phyloP scores from a whole-genome alignment of 1,284 basidiomycete species.

The Cryptococcus neoformans region DNA sequence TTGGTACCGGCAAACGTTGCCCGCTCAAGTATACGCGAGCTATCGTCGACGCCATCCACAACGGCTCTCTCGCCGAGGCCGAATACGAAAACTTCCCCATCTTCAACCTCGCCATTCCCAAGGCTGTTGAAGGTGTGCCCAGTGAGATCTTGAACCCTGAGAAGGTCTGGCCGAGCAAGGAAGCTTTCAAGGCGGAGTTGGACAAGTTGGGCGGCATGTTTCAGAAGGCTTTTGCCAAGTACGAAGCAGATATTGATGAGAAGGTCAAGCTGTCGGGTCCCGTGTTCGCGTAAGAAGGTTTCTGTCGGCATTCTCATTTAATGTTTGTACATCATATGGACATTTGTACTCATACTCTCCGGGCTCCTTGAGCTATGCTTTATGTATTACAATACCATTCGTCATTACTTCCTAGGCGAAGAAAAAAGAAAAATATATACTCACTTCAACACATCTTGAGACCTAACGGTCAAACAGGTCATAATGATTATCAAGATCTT shows the following conservation, averaged over 20 bases:
- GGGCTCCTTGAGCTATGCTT: too few species aligned
- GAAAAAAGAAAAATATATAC: too few species aligned
- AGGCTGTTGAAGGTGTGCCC: constrained; percentile 74
- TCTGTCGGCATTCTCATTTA: neutral
- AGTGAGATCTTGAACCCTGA: constrained; percentile 82
- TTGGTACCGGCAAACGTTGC: constrained; percentile 85
- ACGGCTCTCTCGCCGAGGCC: constrained; percentile 80
- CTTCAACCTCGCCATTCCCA: constrained; percentile 81
- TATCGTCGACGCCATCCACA: constrained; percentile 96
- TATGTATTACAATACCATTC: too few species aligned
- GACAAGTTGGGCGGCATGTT: constrained; percentile 88
- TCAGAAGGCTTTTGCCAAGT: constrained; percentile 83
- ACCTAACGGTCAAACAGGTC: too few species aligned
- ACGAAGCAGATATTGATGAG: constrained; percentile 75
- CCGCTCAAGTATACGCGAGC: constrained; percentile 92
- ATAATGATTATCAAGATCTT: too few species aligned
- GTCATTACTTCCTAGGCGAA: too few species aligned
- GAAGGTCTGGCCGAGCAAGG: constrained; percentile 79
- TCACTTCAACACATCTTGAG: too few species aligned
- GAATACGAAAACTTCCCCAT: constrained; percentile 79
- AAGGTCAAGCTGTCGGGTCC: constrained; percentile 79
- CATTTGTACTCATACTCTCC: neutral
- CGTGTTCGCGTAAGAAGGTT: constrained; percentile 18
- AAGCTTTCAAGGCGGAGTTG: constrained; percentile 79
- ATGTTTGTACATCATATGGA: neutral